Evolutionary conservation across 768 basidiomycete species (phyloP).

Genomic region (Cyathus striatus): DNA sequence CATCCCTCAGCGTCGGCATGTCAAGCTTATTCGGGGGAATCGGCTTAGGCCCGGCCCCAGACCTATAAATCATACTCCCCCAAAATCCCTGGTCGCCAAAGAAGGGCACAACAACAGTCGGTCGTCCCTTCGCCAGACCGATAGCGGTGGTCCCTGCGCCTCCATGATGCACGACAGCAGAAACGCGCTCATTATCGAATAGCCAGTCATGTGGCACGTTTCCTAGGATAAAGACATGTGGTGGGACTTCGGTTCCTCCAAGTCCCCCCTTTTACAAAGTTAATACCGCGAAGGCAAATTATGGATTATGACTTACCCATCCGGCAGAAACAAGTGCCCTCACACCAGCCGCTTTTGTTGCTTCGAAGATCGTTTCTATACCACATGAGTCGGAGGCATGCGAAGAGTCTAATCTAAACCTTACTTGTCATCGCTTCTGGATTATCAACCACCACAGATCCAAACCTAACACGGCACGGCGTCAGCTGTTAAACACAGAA

Average conservation of each 20-base stretch:
- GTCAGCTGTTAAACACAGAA: neutral
- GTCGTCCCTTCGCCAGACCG: conserved; percentile 52
- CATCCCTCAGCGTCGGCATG: conserved; percentile 45
- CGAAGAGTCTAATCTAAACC: no score
- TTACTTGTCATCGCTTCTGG: conserved; percentile 45
- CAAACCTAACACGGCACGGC: conserved; percentile 36
- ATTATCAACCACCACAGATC: conserved; percentile 56
- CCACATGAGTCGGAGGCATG: no score
- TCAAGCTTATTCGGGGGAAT: conserved; percentile 49
- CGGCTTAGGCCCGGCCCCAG: conserved; percentile 58
- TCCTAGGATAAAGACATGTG: conserved; percentile 56
- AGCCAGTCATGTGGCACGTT: conserved; percentile 71
- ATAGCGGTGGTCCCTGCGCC: conserved; percentile 66
- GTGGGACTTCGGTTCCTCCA: conserved; percentile 45
- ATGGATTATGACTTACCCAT: conserved; percentile 35
- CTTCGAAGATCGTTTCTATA: conserved; percentile 58
- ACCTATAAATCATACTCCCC: conserved; percentile 56
- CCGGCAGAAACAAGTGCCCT: conserved; percentile 61
- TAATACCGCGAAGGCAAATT: neutral
- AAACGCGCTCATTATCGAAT: conserved; percentile 47
- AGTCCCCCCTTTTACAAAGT: conserved; percentile 38
- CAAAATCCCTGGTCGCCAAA: conserved; percentile 64
- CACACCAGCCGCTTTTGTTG: conserved; percentile 47
- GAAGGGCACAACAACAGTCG: conserved; percentile 60
- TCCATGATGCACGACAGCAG: conserved; percentile 60